Conservation (phyloP, 495 filamentous ascomycete genomes). For the Penicillium pulvis region DNA sequence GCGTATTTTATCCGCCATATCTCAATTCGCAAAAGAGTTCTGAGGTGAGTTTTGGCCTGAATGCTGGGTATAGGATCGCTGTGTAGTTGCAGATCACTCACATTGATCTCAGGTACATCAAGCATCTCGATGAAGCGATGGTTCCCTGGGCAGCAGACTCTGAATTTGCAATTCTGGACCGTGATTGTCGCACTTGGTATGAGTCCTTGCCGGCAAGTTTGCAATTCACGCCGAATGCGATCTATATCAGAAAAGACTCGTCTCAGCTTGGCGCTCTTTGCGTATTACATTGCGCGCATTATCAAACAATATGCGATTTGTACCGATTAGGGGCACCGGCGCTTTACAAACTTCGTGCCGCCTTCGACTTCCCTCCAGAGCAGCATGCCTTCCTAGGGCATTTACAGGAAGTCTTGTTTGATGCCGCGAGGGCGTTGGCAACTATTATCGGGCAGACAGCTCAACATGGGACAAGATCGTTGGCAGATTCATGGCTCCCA, state of each 20-base stretch:
- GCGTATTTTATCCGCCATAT: constrained; percentile 35
- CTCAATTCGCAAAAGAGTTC: constrained; percentile 31
- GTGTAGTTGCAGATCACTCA: not conserved
- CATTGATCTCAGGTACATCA: constrained; percentile 26
- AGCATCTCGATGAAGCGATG: constrained; percentile 33
- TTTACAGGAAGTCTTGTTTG: constrained; percentile 29
- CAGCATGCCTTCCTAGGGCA: constrained; percentile 26
- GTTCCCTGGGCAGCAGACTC: constrained; percentile 33
- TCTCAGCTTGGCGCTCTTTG: constrained; percentile 35
- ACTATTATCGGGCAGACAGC: constrained; percentile 32
- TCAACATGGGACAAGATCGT: constrained; percentile 25
- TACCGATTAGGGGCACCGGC: constrained; percentile 36
- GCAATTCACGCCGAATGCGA: constrained; percentile 30
- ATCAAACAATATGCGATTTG: constrained; percentile 36
- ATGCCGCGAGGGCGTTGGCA: constrained; percentile 30
- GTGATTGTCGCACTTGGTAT: constrained; percentile 33
- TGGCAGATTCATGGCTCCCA: constrained; percentile 39
- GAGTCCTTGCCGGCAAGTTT: constrained; percentile 30
- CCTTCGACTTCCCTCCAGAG: constrained; percentile 34
- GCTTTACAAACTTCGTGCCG: constrained; percentile 33
- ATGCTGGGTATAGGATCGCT: not conserved
- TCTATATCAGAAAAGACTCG: constrained; percentile 36
- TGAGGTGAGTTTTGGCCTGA: constrained; percentile 14
- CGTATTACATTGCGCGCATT: constrained; percentile 32
- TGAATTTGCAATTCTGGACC: constrained; percentile 29